Base-by-base conservation (phyloP, 768 basidiomycete species). In the Tricholoma hemisulphureum region DNA sequence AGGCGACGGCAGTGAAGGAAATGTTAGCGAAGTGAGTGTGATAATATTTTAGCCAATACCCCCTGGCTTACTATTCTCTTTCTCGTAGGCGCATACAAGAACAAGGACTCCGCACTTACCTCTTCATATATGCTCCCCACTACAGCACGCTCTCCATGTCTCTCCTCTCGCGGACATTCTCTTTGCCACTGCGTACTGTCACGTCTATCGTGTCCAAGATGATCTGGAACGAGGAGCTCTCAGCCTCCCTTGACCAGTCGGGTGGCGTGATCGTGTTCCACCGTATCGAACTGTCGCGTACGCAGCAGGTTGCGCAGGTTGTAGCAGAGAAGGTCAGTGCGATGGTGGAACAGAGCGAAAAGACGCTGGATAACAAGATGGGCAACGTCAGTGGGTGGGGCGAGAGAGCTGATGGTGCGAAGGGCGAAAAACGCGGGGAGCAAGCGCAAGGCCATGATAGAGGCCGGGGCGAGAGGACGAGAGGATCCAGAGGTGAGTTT, bases 181-280 rank as follows among this genome's bases (percentile, higher is more conserved):
- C 87, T 8, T 79, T 98, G 28, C 83, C 95, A 3, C 73, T 88
- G 50, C 83, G 89, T 39, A 77, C 87, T 4, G 93, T 98, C 4
- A 93, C 89, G 7, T 93, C 94, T 11, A 86, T 97, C 63, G 91
- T 98, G 37, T 95, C 93, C 24, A 93, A 95, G 74, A 98, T 99
- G 97, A 97, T 98, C 65, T 98, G 95, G 93, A 93, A 83, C 67
- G 97, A 98, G 66, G 95, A 98, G 68, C 79, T 99, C 10, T 80
- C 89, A 1, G 97, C 96, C 2, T 95, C 95, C 14, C 80, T 98
- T 55, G 97, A 98, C 71, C 93, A 92, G 69, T 88, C 92, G 16
- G 87, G 87, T 21, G 89, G 87, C 34, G 94, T 96, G 41, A 83
- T 99, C 56, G 87, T 96, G 46, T 95, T 98, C 80, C 93, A 98